Percentiles rank a stretch among this genome's conserved stretches.
Evolutionary conservation across 2,329 filamentous ascomycete genomes (phyloP).

Genomic region (Microdochium trichocladiopsis): DNA sequence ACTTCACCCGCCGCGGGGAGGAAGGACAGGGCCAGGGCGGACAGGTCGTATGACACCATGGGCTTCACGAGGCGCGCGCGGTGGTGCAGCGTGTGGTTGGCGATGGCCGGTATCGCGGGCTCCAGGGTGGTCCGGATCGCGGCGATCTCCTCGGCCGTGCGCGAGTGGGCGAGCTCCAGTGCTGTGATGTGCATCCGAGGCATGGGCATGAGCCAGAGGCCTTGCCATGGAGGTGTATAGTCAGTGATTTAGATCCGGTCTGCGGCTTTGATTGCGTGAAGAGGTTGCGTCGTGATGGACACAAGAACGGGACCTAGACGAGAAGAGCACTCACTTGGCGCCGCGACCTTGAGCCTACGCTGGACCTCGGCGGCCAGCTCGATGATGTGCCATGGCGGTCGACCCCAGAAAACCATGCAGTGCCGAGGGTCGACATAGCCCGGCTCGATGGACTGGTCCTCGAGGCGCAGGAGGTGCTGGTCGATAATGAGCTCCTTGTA

Average conservation of each 20-base stretch:
- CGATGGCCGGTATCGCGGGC: conserved; percentile 49
- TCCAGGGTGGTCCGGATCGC: conserved; percentile 51
- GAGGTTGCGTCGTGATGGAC: too few species aligned
- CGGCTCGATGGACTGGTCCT: conserved; percentile 55
- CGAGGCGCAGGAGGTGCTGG: conserved; percentile 63
- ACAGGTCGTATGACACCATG: conserved; percentile 74
- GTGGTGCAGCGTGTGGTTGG: conserved; percentile 59
- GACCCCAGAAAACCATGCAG: conserved; percentile 83
- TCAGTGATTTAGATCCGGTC: too few species aligned
- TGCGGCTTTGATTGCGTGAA: too few species aligned
- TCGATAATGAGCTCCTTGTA: conserved; percentile 72
- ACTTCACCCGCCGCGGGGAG: conserved; percentile 67
- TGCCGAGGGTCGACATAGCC: conserved; percentile 70
- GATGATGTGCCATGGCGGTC: conserved; percentile 67
- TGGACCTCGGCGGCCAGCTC: conserved; percentile 65
- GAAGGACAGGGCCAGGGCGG: conserved; percentile 82
- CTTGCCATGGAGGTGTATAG: too few species aligned
- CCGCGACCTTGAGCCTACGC: conserved; percentile 51
- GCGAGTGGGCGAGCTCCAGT: conserved; percentile 78
- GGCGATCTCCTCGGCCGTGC: conserved; percentile 61
- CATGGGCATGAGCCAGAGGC: conserved; percentile 79
- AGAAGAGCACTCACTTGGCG: conserved; percentile 53
- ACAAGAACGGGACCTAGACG: background rate
- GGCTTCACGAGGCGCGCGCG: conserved; percentile 75
- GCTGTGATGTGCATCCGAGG: conserved; percentile 77